Evolutionary conservation across 768 basidiomycete genomes (phyloP).

Genomic region (Hirschioporus abietinus): DNA sequence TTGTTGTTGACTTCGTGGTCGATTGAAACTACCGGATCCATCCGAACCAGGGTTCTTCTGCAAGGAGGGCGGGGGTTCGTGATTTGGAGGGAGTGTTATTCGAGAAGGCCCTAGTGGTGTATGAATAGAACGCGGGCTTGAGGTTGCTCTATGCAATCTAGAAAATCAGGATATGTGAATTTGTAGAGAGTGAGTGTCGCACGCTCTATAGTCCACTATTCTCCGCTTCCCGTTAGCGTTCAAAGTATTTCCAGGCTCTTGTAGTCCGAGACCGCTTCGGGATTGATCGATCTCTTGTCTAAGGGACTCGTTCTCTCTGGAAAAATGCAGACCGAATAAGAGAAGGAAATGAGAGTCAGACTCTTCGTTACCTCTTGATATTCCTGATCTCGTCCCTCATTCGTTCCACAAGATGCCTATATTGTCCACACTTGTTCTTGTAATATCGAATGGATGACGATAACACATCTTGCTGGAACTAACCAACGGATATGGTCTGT

Average conservation of each 20-base stretch:
- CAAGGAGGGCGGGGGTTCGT: slow-evolving; percentile 41
- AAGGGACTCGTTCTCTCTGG: slow-evolving; percentile 47
- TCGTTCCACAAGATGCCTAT: slow-evolving; percentile 46
- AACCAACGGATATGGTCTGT: neutral
- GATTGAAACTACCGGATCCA: slow-evolving; percentile 2
- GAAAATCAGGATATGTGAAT: neutral
- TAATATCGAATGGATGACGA: slow-evolving; percentile 62
- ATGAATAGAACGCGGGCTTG: slow-evolving; percentile 55
- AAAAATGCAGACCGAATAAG: slow-evolving; percentile 9
- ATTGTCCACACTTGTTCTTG: slow-evolving; percentile 52
- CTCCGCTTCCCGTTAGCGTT: slow-evolving; percentile 66
- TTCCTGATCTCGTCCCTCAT: slow-evolving; percentile 31
- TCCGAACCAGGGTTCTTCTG: slow-evolving; percentile 20
- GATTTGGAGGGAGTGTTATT: slow-evolving; percentile 61
- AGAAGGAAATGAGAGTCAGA: slow-evolving; percentile 4
- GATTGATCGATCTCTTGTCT: slow-evolving; percentile 44
- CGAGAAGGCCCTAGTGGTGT: slow-evolving; percentile 58
- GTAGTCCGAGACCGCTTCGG: slow-evolving; percentile 26
- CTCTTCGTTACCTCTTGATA: slow-evolving; percentile 7
- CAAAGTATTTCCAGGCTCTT: slow-evolving; percentile 30
- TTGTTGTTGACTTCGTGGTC: neutral
- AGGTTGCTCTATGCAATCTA: slow-evolving; percentile 25
- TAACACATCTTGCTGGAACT: slow-evolving; percentile 81
- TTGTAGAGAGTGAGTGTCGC: slow-evolving; percentile 9
- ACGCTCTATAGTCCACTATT: slow-evolving; percentile 35